A percentile compares a stretch with the other conserved stretches of the same genome.
Evolutionary conservation across 805 yeast species (phyloP).

Genomic region (Candida sithepensis): DNA sequence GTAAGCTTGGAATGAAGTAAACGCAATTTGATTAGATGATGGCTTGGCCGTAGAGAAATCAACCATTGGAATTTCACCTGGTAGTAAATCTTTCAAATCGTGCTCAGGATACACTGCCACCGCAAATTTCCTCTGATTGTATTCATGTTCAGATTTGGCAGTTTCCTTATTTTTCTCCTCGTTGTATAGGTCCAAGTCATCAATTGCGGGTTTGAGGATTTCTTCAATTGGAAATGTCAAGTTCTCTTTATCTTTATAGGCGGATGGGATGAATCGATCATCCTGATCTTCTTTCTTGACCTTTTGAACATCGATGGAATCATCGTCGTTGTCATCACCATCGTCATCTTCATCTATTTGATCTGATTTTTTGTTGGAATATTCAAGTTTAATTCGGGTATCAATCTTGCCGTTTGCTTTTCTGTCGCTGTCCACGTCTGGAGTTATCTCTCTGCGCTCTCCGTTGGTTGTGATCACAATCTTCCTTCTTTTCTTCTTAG

Average conservation of each 20-base stretch:
- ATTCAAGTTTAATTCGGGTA: slow-evolving; percentile 14
- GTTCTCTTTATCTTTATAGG: slow-evolving; percentile 25
- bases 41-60: slow-evolving; percentile 86
- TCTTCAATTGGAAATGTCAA: slow-evolving; percentile 18
- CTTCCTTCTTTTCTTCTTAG: slow-evolving; percentile 20
- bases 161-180: slow-evolving; percentile 58
- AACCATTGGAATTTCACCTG: slow-evolving; percentile 83
- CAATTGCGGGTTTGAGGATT: slow-evolving; percentile 18
- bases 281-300: slow-evolving; percentile 2
- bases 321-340: slow-evolving; percentile 9
- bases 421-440: slow-evolving; percentile 10
- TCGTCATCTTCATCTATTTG: slow-evolving; percentile 1
- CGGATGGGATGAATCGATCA: slow-evolving; percentile 41
- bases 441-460: slow-evolving; percentile 18
- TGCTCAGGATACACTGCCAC: slow-evolving; percentile 87
- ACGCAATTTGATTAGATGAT: slow-evolving; percentile 88
- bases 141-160: slow-evolving; percentile 55
- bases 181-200: slow-evolving; percentile 21
- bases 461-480: slow-evolving; percentile 20
- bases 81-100: slow-evolving; percentile 70
- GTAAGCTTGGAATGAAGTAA: slow-evolving; percentile 78
- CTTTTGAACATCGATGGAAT: slow-evolving; percentile 11
- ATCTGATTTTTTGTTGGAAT: slow-evolving; percentile 1
- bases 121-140: slow-evolving; percentile 69
- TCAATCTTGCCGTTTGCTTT: not conserved